These are phyloP conservation scores for Colletotrichum destructivum DNA, from an alignment of 2,329 filamentous ascomycete genomes.

Conservation along the genomic window DNA sequence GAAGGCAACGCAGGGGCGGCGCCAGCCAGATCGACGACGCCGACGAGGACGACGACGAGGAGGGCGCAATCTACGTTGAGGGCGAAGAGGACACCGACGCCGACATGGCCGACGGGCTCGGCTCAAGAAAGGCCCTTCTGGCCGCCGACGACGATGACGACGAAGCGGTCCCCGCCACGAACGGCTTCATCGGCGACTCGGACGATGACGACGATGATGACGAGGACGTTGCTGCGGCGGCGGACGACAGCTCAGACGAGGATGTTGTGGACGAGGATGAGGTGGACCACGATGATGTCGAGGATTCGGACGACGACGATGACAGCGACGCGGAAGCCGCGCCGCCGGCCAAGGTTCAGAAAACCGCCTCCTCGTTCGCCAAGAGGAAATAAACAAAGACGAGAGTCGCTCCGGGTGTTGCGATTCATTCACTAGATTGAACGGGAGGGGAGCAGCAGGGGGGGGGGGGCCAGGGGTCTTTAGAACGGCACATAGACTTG, in stretches of 20 bases:
- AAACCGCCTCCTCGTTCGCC: conserved; percentile 54
- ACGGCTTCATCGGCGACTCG: conserved; percentile 70
- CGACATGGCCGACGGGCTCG: conserved; percentile 50
- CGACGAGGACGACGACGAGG: conserved; percentile 70
- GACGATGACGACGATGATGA: conserved; percentile 69
- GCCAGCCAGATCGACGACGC: conserved; percentile 61
- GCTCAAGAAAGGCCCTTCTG: conserved; percentile 55
- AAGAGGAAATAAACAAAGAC: conserved; percentile 53
- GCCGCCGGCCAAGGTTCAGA: conserved; percentile 63
- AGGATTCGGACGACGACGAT: conserved; percentile 71
- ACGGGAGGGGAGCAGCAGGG: neutral
- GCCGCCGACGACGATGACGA: conserved; percentile 66
- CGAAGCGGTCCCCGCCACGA: conserved; percentile 70
- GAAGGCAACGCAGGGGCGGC: conserved; percentile 68
- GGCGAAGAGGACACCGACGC: conserved; percentile 74
- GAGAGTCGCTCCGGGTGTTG: conserved; percentile 4
- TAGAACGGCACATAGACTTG: conserved; percentile 42
- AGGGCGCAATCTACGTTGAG: conserved; percentile 90
- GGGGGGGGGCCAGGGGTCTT: neutral
- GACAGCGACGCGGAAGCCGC: conserved; percentile 66
- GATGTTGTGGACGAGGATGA: conserved; percentile 72
- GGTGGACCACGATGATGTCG: conserved; percentile 71
- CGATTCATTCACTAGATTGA: neutral
- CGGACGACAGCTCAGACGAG: conserved; percentile 62
- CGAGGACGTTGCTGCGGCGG: conserved; percentile 57